Evolutionary conservation across 441 rosid species (phyloP).

Genomic region (Isatis lusitanica): DNA sequence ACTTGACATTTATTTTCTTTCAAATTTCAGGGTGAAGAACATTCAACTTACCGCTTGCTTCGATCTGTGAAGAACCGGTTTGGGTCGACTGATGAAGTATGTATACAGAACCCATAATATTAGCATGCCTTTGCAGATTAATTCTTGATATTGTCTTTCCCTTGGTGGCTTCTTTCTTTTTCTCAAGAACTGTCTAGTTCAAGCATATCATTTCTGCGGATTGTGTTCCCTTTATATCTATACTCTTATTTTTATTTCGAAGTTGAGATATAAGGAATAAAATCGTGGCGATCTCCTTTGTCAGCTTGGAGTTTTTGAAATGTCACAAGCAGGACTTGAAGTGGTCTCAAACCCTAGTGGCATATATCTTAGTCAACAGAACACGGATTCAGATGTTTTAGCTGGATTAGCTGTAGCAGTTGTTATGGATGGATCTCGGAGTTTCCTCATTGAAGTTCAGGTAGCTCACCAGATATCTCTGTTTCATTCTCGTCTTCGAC

Average conservation of each 20-base stretch:
- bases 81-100: slow-evolving; percentile 93
- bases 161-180: neutral
- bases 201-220: slow-evolving; percentile 4
- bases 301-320: slow-evolving; percentile 96
- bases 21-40: slow-evolving; percentile 78
- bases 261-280: slow-evolving; percentile 11
- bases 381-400: slow-evolving; percentile 72
- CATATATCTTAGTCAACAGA: slow-evolving; percentile 77
- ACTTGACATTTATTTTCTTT: neutral
- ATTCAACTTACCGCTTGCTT: slow-evolving; percentile 83
- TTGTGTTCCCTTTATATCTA: neutral
- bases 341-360: slow-evolving; percentile 82
- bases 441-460: slow-evolving; percentile 93
- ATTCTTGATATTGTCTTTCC: neutral
- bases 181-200: neutral
- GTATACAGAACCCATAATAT: too few species aligned
- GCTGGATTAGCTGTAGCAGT: slow-evolving; percentile 94
- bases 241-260: neutral
- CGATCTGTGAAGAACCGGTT: slow-evolving; percentile 93
- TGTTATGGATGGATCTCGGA: slow-evolving; percentile 85
- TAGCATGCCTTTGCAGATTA: neutral
- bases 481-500: slow-evolving; percentile 2
- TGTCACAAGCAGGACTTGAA: slow-evolving; percentile 77
- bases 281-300: slow-evolving; percentile 27
- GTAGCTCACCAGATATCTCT: slow-evolving; percentile 37